Percentiles rank a stretch among this genome's conserved stretches.
Conservation (phyloP, 208 protist species). For the Trypanosoma avium region DNA sequence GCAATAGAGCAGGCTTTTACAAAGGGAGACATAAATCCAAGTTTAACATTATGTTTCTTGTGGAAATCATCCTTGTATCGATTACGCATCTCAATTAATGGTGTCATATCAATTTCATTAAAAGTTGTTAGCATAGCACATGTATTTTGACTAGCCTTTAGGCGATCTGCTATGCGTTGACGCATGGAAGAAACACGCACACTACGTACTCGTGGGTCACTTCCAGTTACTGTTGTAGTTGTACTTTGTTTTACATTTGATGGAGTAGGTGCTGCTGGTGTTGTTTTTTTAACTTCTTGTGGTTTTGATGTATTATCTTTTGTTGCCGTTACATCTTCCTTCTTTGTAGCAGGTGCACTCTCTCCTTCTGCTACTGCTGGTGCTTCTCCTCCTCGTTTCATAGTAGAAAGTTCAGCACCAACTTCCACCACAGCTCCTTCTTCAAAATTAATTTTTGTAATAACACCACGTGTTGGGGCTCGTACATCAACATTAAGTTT, state of each 20-base stretch:
- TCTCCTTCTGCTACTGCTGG: constrained; percentile 14
- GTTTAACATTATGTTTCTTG: constrained; percentile 98
- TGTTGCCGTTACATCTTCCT: background rate
- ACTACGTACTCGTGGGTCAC: constrained; percentile 77
- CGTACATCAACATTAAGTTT: constrained; percentile 97
- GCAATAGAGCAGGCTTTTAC: constrained; percentile 96
- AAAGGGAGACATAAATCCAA: constrained; percentile 99
- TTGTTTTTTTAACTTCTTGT: constrained; percentile 4
- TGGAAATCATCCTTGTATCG: constrained; percentile 98
- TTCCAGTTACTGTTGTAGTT: constrained; percentile 32
- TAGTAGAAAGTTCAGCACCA: constrained; percentile 82
- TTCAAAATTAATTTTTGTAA: constrained; percentile 90
- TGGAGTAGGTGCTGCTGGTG: constrained; percentile 18
- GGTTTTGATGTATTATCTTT: background rate
- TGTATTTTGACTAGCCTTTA: constrained; percentile 99
- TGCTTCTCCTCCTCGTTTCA: constrained; percentile 75
- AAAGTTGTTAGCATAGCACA: constrained; percentile 99
- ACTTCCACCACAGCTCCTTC: constrained; percentile 92
- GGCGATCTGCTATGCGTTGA: constrained; percentile 94
- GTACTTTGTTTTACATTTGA: constrained; percentile 4
- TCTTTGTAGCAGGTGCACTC: too few relatives aligned
- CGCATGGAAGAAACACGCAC: constrained; percentile 95
- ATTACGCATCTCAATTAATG: constrained; percentile 93
- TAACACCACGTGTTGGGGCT: constrained; percentile 89
- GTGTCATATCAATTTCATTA: constrained; percentile 98